A percentile compares a stretch with the other conserved stretches of the same genome.
These are phyloP conservation scores for Abelmoschus esculentus DNA, from an alignment of 345 rosid species.

Conservation along the genomic window DNA sequence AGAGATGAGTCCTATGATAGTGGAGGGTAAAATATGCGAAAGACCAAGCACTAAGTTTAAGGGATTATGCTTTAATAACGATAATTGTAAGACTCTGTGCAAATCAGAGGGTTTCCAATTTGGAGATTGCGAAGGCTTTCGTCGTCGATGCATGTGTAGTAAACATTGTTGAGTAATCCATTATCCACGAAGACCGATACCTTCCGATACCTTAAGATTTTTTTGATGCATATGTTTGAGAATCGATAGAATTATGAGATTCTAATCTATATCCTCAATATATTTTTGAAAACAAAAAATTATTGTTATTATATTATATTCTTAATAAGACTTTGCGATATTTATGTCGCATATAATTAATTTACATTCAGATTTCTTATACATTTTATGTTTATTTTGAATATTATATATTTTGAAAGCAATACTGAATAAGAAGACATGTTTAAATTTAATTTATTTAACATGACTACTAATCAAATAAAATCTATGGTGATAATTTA, in stretches of 20 bases:
- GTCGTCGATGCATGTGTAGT: conserved; percentile 38
- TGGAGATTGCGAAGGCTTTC: conserved; percentile 38
- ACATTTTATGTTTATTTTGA: no score
- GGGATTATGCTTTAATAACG: conserved; percentile 22
- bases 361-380: no score
- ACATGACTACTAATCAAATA: no score
- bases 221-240: not conserved
- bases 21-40: conserved; percentile 35
- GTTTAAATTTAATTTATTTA: no score
- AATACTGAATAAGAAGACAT: no score
- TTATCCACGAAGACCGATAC: not conserved
- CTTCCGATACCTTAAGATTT: not conserved
- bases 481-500: no score
- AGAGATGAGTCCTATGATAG: not conserved
- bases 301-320: no score
- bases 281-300: no score
- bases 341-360: not conserved
- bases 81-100: conserved; percentile 35
- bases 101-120: conserved; percentile 30
- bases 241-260: not conserved
- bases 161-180: not conserved
- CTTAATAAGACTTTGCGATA: not conserved
- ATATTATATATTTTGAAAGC: no score
- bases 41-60: conserved; percentile 32
- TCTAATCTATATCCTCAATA: not conserved